A percentile compares a stretch with the other conserved stretches of the same genome.
phyloP scores from a whole-genome alignment of 768 basidiomycete genomes.

The Lactifluus echinatus region DNA sequence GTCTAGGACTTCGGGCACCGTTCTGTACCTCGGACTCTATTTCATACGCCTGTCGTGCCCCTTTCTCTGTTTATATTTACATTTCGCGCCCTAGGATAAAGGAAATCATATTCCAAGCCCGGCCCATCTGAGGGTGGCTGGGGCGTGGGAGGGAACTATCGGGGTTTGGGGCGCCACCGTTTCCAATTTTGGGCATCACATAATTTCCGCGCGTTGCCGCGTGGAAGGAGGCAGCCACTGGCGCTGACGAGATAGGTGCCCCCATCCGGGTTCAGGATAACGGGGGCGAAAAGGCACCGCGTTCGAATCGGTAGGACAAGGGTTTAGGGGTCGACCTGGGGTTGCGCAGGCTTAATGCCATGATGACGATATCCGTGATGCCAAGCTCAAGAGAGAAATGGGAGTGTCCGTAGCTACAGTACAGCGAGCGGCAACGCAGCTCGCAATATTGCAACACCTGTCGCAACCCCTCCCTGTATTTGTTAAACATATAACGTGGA shows the following conservation, averaged over 20 bases:
- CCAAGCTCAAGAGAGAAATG: background rate
- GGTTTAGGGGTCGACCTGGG: no score
- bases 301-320: no score
- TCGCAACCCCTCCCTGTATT: no score
- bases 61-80: background rate
- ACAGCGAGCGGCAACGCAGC: no score
- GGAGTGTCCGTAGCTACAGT: background rate
- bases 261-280: background rate
- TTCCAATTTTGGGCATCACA: background rate
- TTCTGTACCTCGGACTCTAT: no score
- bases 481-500: no score
- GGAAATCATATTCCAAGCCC: background rate
- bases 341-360: no score
- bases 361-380: background rate
- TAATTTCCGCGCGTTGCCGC: no score
- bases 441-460: no score
- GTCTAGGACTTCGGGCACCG: background rate
- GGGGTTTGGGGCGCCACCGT: background rate
- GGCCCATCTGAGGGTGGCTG: background rate
- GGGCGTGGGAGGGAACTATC: background rate
- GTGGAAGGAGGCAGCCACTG: no score
- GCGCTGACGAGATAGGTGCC: background rate
- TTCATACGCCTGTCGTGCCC: no score
- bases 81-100: background rate
- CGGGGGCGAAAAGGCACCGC: no score